Evolutionary conservation across 352 stramenopile genomes (phyloP), one percentile per base, ranked within the genome.

Genomic region (Phytophthora megakarya): DNA sequence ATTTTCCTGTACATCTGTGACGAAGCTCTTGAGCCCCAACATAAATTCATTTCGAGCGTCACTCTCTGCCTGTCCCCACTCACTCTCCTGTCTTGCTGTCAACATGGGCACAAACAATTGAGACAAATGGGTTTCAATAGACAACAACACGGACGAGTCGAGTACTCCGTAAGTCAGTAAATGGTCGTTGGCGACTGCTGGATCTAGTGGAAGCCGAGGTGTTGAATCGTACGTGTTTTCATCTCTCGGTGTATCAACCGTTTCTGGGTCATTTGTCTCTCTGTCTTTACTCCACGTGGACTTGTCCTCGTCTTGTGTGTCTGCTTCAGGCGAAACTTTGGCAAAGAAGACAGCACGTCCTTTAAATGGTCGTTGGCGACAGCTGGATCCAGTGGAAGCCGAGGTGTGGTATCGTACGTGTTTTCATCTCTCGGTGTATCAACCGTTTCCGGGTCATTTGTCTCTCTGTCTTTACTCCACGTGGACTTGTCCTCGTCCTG

Each of bases 1-100:
- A 61, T 92, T 96, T 43, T 97, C 88, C 46, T 97, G 86, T 7
- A 97, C 80, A 56, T 96, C 85, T 11, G 78, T 86, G 8, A 89
- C 77, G 43, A 97, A 97, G 2, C 72, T 77, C 54, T 88, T 86
- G 25, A 96, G 69, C 0, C 78, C 81, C 46, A 91, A 75, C 71
- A 94, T 84, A 56, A 97, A 96, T 53, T 97, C 89, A 49, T 89
- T 89, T 15, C 79, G 74, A 2, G 75, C 76, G n/a, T 90, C 81
- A 18, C 43, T 76, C 55, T 88, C 78, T 0, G 78, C 82, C 45
- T 90, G 73, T 0, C 82, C 83, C 85, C 85, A 94, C 44, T 91
- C 89, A 5, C 43, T 51, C 26, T 73, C 70, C 6, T 65, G 61
- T 49, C 60, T 62, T 0, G 63, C 48, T 35, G 61, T 55, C 9